These are phyloP conservation scores for Fremontodendron californicum DNA, from an alignment of 345 rosid genomes.

Conservation along the genomic window DNA sequence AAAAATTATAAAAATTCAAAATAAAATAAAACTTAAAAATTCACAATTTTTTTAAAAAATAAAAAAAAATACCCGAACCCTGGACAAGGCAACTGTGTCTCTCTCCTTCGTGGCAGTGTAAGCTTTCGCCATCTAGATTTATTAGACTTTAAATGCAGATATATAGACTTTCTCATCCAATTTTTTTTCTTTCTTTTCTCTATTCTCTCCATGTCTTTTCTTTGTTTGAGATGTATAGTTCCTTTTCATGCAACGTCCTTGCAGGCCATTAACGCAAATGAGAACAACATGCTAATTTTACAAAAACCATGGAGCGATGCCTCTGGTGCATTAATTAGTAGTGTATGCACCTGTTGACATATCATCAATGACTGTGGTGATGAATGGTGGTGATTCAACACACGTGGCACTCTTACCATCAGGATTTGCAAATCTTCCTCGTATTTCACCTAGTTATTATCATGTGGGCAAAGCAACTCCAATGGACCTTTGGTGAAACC, in stretches of 20 bases:
- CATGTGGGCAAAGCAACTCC: conserved; percentile 5
- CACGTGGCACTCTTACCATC: conserved; percentile 84
- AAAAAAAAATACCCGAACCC: no score
- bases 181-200: no score
- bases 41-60: no score
- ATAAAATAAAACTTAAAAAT: no score
- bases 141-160: neutral
- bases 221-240: neutral
- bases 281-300: conserved; percentile 63
- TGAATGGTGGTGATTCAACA: conserved; percentile 73
- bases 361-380: conserved; percentile 54
- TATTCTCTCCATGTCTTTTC: no score
- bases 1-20: no score
- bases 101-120: conserved; percentile 57
- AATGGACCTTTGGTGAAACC: conserved; percentile 12
- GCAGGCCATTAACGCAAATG: conserved; percentile 53
- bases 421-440: conserved; percentile 74
- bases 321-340: conserved; percentile 50
- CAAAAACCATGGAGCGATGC: conserved; percentile 63
- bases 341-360: conserved; percentile 69
- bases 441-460: conserved; percentile 25
- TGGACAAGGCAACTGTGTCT: conserved; percentile 58
- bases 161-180: neutral
- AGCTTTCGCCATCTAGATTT: neutral
- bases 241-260: neutral